Evolutionary conservation across 345 rosid species (phyloP).

Genomic region (sweet orange (Citrus sinensis)): DVS_A1.0 CM039165.1:293001-293500

Average conservation of each 20-base stretch:
- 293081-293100: constrained; percentile 27
- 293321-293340: background rate
- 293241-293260: constrained; percentile 25
- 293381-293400: constrained; percentile 36
- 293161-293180: background rate
- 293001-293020: constrained; percentile 32
- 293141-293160: background rate
- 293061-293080: constrained; percentile 36
- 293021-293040: constrained; percentile 31
- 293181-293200: constrained; percentile 25
- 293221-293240: constrained; percentile 38
- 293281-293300: constrained; percentile 31
- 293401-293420: constrained; percentile 38
- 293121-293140: background rate
- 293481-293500: constrained; percentile 19
- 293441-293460: constrained; percentile 19
- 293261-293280: constrained; percentile 30
- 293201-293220: constrained; percentile 29
- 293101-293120: background rate
- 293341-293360: background rate
- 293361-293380: constrained; percentile 18
- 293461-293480: constrained; percentile 9
- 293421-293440: constrained; percentile 34
- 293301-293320: constrained; percentile 11
- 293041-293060: constrained; percentile 43